phyloP scores from a whole-genome alignment of 129 eudicot genomes.

The Kitagawia praeruptora region DNA sequence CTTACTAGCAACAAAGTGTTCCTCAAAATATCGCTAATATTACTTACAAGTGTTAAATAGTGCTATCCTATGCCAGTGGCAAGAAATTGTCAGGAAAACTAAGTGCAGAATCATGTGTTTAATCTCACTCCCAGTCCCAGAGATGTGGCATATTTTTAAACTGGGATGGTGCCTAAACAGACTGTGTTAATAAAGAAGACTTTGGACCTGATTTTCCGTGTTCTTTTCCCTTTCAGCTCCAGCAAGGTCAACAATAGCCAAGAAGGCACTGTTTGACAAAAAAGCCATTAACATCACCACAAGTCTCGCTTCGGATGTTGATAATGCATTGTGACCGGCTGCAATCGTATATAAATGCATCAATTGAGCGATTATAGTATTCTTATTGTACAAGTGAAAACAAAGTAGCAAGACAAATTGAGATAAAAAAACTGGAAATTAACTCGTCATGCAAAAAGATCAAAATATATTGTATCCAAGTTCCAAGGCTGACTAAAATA shows the following conservation, averaged over 20 bases:
- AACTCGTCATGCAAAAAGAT: not conserved
- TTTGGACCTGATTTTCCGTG: constrained; percentile 75
- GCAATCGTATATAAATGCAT: constrained; percentile 9
- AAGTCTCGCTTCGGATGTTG: constrained; percentile 47
- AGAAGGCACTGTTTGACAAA: constrained; percentile 23
- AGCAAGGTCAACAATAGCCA: constrained; percentile 92
- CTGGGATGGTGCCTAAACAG: not conserved
- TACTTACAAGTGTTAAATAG: not conserved
- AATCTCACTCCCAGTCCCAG: not conserved
- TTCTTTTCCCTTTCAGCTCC: constrained; percentile 93
- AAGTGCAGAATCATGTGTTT: not conserved
- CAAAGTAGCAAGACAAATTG: not conserved
- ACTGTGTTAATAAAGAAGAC: not conserved
- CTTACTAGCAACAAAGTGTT: not conserved
- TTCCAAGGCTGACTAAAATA: not conserved
- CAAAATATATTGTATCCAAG: not conserved
- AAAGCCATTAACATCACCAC: constrained; percentile 30
- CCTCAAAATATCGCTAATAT: not conserved
- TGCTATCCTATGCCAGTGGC: not conserved
- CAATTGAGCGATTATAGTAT: not conserved
- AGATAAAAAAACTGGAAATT: not conserved
- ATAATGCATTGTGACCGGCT: constrained; percentile 94
- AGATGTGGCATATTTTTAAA: not conserved
- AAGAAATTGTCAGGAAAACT: not conserved
- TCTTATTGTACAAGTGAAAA: not conserved